Evolutionary conservation across 1,139 yeast species (phyloP), one percentile per base, ranked within the genome.

Genomic region (Chernovozyma sophiae-reginae): DNA sequence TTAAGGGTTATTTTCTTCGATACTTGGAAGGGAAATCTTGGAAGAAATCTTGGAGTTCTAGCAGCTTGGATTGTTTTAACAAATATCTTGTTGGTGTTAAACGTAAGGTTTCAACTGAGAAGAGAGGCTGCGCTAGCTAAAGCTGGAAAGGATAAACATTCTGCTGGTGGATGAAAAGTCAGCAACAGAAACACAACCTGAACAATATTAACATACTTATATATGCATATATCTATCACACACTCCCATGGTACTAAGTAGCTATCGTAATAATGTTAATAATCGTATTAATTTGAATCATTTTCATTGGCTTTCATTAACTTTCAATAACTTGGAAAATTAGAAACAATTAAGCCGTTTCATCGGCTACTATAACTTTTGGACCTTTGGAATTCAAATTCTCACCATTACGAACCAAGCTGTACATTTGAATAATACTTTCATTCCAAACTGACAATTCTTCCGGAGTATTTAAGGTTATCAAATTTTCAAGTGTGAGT

Each of bases 1-100:
- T 65, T 67, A 46, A 73, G 74, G 50, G 81, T 81, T 3, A 66
- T 81, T 13, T 66, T 82, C 40, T 72, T 79, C 45, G 61, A 78
- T 48, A 57, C 81, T 2, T 72, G 77, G 55, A 78, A 72, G 51
- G 77, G 78, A 2, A 52, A 69, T 15, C 44, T 82, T 50, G 86
- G 86, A 4, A 53, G 78, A 43, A 71, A 79, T 49, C 65, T 77
- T 34, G 86, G 83, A 31, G 60, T 82, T 2, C 51, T 81, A 42
- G 52, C 68, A 10, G 76, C 70, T 1, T 82, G 90, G 89, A 65
- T 74, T 22, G 77, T 68, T 3, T 38, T 77, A 4, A 72, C 76
- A 39, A 65, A 72, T 24, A 16, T 45, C 2, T 30, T 43, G 4
- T 39, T 56, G 27, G 28, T 48, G n/a, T 36, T 40, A 31, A 43